These are phyloP conservation scores for Leptographium lundbergii DNA, from an alignment of 2,329 filamentous ascomycete species.

Conservation along the genomic window DNA sequence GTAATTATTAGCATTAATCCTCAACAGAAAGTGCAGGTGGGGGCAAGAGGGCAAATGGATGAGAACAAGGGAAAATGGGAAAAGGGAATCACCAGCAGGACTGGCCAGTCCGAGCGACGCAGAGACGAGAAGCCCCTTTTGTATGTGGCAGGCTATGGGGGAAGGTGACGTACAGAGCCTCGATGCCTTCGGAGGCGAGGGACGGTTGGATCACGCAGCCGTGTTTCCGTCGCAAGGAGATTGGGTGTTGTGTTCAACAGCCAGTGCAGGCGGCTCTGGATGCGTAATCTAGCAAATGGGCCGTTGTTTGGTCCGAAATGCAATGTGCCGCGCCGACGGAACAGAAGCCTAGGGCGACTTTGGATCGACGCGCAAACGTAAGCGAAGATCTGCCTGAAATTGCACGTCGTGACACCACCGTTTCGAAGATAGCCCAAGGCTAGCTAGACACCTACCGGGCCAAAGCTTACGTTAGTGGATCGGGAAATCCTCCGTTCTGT, in stretches of 20 bases:
- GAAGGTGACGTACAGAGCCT: conserved; percentile 7
- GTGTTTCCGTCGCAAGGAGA: neutral
- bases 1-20: neutral
- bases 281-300: neutral
- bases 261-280: neutral
- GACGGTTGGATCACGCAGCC: neutral
- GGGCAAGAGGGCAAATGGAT: neutral
- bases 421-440: neutral
- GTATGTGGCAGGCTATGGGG: neutral
- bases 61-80: neutral
- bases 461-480: neutral
- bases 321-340: neutral
- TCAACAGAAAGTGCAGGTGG: neutral
- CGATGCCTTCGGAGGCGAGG: conserved; percentile 4
- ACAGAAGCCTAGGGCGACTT: neutral
- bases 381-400: conserved; percentile 6
- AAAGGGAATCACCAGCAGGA: neutral
- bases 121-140: neutral
- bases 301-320: neutral
- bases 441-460: neutral
- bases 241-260: neutral
- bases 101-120: neutral
- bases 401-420: neutral
- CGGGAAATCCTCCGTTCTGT: neutral
- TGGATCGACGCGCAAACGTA: conserved; percentile 2